phyloP scores from a whole-genome alignment of 495 filamentous ascomycete species.

The Annulohypoxylon maeteangense region DNA sequence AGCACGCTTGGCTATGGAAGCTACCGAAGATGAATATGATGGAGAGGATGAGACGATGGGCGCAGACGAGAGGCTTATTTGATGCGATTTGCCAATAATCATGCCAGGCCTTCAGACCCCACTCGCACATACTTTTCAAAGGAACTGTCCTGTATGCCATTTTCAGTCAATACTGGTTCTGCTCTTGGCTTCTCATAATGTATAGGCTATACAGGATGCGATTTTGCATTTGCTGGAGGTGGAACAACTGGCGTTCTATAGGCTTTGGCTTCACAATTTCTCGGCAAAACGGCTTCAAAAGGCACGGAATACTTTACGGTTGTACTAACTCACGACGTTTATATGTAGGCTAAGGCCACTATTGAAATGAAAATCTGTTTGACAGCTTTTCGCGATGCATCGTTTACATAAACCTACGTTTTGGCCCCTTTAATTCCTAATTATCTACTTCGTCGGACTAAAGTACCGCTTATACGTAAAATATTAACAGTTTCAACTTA shows the following conservation, averaged over 20 bases:
- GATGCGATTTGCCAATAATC: constrained; percentile 8
- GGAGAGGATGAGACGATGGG: constrained; percentile 51
- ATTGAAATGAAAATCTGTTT: neutral
- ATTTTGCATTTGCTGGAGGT: constrained; percentile 19
- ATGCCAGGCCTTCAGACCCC: neutral
- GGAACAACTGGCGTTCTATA: constrained; percentile 14
- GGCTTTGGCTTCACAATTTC: constrained; percentile 18
- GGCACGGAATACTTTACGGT: constrained; percentile 16
- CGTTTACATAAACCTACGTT: neutral
- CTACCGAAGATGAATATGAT: constrained; percentile 43
- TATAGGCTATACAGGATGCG: constrained; percentile 5
- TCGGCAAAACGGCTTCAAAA: neutral
- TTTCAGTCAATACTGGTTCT: neutral
- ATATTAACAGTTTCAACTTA: neutral
- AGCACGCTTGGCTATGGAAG: constrained; percentile 48
- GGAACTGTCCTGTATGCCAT: neutral
- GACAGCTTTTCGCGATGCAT: neutral
- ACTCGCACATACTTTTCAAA: neutral
- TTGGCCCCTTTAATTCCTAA: neutral
- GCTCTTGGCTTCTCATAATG: neutral
- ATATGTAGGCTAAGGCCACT: constrained; percentile 20
- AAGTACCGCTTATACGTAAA: neutral
- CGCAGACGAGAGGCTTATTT: constrained; percentile 47
- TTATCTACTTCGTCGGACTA: neutral
- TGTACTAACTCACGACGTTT: constrained; percentile 22